Evolutionary conservation across 106 monocot species (phyloP).

Genomic region (Dactylorhiza incarnata): DNA sequence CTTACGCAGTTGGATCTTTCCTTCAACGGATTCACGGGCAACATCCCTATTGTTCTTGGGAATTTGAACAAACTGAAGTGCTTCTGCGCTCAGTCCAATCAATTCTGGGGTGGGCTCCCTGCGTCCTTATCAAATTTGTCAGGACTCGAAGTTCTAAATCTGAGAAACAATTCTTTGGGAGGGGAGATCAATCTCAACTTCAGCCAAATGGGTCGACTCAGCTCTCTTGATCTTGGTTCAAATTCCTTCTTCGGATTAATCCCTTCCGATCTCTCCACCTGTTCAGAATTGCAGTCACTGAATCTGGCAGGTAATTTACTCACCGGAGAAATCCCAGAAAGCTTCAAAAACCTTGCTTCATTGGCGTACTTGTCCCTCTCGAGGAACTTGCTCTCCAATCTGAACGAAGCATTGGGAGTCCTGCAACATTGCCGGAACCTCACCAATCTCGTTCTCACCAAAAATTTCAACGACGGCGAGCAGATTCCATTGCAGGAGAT

Average conservation of each 20-base stretch:
- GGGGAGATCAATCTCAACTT: slow-evolving; percentile 53
- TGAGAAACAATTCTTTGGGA: slow-evolving; percentile 56
- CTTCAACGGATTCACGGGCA: slow-evolving; percentile 49
- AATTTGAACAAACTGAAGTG: slow-evolving; percentile 30
- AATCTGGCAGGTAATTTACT: slow-evolving; percentile 63
- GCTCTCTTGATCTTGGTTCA: slow-evolving; percentile 55
- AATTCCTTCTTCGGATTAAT: slow-evolving; percentile 52
- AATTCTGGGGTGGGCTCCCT: slow-evolving; percentile 42
- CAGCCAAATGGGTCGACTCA: slow-evolving; percentile 26
- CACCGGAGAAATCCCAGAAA: slow-evolving; percentile 52
- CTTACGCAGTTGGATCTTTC: slow-evolving; percentile 68
- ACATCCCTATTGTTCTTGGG: slow-evolving; percentile 55
- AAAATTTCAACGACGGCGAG: slow-evolving; percentile 54
- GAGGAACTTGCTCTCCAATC: slow-evolving; percentile 43
- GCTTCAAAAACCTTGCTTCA: slow-evolving; percentile 44
- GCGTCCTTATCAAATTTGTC: slow-evolving; percentile 50
- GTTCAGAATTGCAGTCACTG: slow-evolving; percentile 35
- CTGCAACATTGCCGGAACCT: slow-evolving; percentile 67
- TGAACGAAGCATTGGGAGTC: slow-evolving; percentile 39
- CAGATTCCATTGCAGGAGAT: slow-evolving; percentile 46
- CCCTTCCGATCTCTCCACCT: slow-evolving; percentile 38
- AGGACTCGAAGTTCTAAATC: slow-evolving; percentile 30
- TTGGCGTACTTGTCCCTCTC: slow-evolving; percentile 56
- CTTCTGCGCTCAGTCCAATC: slow-evolving; percentile 37
- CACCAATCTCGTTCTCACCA: slow-evolving; percentile 49